Base-by-base conservation (phyloP, 208 protist species). In the Naegleria fowleri region DNA sequence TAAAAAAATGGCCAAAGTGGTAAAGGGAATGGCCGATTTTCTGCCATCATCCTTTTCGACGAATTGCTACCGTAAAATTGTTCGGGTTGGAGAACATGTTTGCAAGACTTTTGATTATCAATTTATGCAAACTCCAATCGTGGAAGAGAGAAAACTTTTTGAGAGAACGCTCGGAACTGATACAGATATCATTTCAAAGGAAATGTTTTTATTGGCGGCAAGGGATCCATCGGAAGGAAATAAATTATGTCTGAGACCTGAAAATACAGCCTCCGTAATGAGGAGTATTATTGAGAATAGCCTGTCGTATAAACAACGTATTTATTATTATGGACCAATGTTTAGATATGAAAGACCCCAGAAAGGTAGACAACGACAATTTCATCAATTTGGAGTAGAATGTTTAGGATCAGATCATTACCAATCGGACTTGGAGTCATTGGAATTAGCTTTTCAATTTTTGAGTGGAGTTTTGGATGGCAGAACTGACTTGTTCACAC, bases 341-440 rank as follows among this genome's bases (percentile, higher is more conserved):
- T 95, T 94, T 90, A 36, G 93, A 39, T 95, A 94, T 83, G 93
- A 95, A 86, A 58, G 93, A 29, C 93, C 93, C 58, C 93, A 95
- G 92, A 93, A 93, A 67, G 93, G 93, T 15, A 83, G 93, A 55
- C 40, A 75, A 38, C 87, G 93, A 48, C 93, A 95, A 85, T 94
- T 95, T 59, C 89, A 94, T 76, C 93, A 94, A 84, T 86, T 94
- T 16, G 92, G 93, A 48, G 51, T 91, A 0, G 93, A 94, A 76
- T 87, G 67, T 67, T 58, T 94, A 11, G 93, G 93, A 22, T 48
- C 88, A 0, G 15, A 59, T 25, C 59, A 87, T 48, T 90, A 90
- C 25, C 52, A 88, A 51, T 67, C 83, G 0, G 93, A 93, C 40
- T 89, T 93, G 0, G 92, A 94, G 43, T 41, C 90, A 0, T 93